Evolutionary conservation across 176 grass and related monocot species (phyloP), one percentile per base, ranked within the genome.

Genomic region (Saccharum officinarum): DNA sequence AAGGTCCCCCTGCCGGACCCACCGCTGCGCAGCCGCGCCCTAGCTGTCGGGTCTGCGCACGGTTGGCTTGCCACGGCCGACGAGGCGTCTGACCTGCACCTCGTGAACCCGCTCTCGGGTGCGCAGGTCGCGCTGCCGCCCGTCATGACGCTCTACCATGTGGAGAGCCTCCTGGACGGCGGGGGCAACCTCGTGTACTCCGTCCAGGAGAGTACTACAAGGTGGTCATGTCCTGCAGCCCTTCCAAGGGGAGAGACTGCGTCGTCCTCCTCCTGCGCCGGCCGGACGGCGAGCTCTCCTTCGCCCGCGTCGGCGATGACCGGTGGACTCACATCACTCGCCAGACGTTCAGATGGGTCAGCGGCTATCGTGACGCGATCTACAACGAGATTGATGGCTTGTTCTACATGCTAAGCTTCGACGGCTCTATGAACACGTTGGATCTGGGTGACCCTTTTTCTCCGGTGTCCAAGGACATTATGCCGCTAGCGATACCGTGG

Each of bases 31-130:
- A 37, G 74, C 31, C 74, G 49, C 20, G 25, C 75, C 4, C 55
- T 84, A 69, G 17, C 28, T 28, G 1, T 84, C 31, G 81, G 66
- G n/a, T 84, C 47, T 8, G 68, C 68, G 31, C 62, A 84, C 39
- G 81, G 81, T 5, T 84, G 81, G 69, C 49, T 84, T 9, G 18
- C 54, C 20, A 71, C 72, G 14, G 46, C 81, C 17, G 81, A 84
- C 28, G 45, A 57, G n/a, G 46, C 25, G 30, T 46, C 44, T 23
- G 45, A 84, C 67, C 49, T 84, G 4, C 81, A 63, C 31, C 59
- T 61, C 37, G 17, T 84, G 10, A 83, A 83, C 45, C 80, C 67
- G 8, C 64, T 83, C 22, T 59, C 49, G 3, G 42, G 37, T 63
- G 14, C 63, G 17, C 79, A 70, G 26, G 36, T 70, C 10, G 25